Percentiles rank a stretch among this genome's conserved stretches.
phyloP scores from a whole-genome alignment of 2,329 filamentous ascomycete genomes.

The Ceratocystiopsis brevicomis region DNA sequence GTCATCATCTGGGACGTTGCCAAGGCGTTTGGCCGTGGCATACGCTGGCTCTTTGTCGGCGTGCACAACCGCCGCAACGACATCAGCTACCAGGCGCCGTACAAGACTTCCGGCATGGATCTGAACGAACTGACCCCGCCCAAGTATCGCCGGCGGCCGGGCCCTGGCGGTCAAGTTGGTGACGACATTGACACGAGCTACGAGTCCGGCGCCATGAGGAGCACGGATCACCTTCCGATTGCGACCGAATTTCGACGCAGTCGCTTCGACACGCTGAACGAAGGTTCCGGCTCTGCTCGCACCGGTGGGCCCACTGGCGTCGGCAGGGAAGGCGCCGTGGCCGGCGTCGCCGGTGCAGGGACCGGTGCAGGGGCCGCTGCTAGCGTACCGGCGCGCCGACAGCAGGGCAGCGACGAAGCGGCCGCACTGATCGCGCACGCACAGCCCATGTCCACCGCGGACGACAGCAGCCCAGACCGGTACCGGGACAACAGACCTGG shows the following conservation, averaged over 20 bases:
- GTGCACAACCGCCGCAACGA: slow-evolving; percentile 39
- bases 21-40: slow-evolving; percentile 59
- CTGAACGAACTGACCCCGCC: slow-evolving; percentile 17
- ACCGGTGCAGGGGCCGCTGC: neutral
- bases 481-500: slow-evolving; percentile 1
- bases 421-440: slow-evolving; percentile 18
- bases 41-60: slow-evolving; percentile 66
- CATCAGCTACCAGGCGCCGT: slow-evolving; percentile 23
- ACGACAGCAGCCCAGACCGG: slow-evolving; percentile 4
- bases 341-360: neutral
- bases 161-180: slow-evolving; percentile 1
- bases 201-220: slow-evolving; percentile 11
- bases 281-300: neutral
- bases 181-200: slow-evolving; percentile 8
- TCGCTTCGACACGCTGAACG: slow-evolving; percentile 10
- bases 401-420: slow-evolving; percentile 12
- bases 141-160: neutral
- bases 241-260: slow-evolving; percentile 19
- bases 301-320: neutral
- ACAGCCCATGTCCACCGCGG: slow-evolving; percentile 14
- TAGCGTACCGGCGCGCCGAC: neutral
- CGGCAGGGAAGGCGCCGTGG: neutral
- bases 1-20: slow-evolving; percentile 69
- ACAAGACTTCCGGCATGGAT: slow-evolving; percentile 15
- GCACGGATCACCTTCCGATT: slow-evolving; percentile 22